These are phyloP conservation scores for Cupressus sempervirens DNA, from an alignment of 75 land plant species.

Conservation along the genomic window DNA sequence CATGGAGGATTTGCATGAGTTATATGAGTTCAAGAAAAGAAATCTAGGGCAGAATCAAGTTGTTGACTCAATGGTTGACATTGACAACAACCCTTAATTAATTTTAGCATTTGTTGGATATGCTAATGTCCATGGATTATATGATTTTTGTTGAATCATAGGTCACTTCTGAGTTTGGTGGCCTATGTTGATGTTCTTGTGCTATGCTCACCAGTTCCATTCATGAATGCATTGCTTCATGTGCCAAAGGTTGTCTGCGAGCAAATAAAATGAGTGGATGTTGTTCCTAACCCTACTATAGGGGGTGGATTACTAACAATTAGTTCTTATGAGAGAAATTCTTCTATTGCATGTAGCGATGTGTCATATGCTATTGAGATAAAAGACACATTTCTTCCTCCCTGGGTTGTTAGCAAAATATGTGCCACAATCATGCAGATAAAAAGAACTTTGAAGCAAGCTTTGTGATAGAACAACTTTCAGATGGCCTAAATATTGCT, in stretches of 20 bases:
- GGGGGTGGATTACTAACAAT: slow-evolving; percentile 2
- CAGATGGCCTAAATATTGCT: too few species aligned
- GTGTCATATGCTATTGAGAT: slow-evolving; percentile 63
- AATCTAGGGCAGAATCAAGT: slow-evolving; percentile 83
- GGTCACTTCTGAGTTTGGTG: slow-evolving; percentile 62
- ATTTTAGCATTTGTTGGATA: slow-evolving; percentile 63
- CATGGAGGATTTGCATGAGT: slow-evolving; percentile 75
- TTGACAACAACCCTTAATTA: slow-evolving; percentile 73
- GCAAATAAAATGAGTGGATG: slow-evolving; percentile 55
- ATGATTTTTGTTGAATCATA: slow-evolving; percentile 90
- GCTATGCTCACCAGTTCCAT: slow-evolving; percentile 77
- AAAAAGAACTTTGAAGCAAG: slow-evolving; percentile 64
- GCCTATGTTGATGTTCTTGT: slow-evolving; percentile 70
- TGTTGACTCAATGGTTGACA: slow-evolving; percentile 38
- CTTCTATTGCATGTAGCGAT: neutral
- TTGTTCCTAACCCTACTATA: slow-evolving; percentile 9
- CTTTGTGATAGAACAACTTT: too few species aligned
- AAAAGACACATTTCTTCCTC: slow-evolving; percentile 64
- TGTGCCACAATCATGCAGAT: slow-evolving; percentile 52
- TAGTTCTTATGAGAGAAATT: slow-evolving; percentile 1
- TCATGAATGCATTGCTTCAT: slow-evolving; percentile 65
- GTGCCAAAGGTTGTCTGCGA: slow-evolving; percentile 70
- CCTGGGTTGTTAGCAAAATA: slow-evolving; percentile 65
- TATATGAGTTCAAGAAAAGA: slow-evolving; percentile 75
- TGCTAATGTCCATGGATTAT: slow-evolving; percentile 70